Percentiles rank a stretch among this genome's conserved stretches.
Evolutionary conservation across 2,329 filamentous ascomycete species (phyloP).

Genomic region (Chaetomiaceae sp.): DNA sequence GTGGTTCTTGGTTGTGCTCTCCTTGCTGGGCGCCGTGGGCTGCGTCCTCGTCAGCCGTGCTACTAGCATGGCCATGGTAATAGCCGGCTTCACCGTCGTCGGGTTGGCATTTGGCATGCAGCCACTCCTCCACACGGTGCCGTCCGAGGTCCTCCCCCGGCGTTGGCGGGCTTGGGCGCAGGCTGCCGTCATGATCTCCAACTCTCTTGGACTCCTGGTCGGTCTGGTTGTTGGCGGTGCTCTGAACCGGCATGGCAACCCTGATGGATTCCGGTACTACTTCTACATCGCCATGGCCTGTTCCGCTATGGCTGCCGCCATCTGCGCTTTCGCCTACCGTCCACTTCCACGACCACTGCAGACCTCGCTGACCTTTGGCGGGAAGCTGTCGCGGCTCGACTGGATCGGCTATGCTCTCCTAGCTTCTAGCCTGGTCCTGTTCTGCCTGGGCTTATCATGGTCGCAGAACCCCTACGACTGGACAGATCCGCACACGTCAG

Average conservation of each 20-base stretch:
- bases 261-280: constrained; percentile 34
- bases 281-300: constrained; percentile 34
- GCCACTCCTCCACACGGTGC: constrained; percentile 37
- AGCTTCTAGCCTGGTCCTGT: constrained; percentile 34
- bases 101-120: constrained; percentile 37
- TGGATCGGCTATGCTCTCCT: constrained; percentile 38
- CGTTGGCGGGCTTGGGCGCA: constrained; percentile 35
- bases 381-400: constrained; percentile 36
- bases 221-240: constrained; percentile 35
- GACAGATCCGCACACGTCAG: constrained; percentile 34
- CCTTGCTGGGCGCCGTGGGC: constrained; percentile 33
- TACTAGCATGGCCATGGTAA: constrained; percentile 33
- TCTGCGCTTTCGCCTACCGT: constrained; percentile 33
- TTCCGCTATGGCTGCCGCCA: constrained; percentile 28
- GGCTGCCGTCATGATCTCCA: constrained; percentile 32
- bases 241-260: constrained; percentile 29
- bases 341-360: constrained; percentile 31
- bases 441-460: constrained; percentile 37
- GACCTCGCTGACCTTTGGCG: constrained; percentile 23
- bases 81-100: constrained; percentile 35
- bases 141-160: constrained; percentile 38
- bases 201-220: constrained; percentile 30
- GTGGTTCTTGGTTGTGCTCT: constrained; percentile 37
- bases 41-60: constrained; percentile 36
- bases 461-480: constrained; percentile 38